Base-by-base conservation (phyloP, 2,329 filamentous ascomycete species). In the Bipolaris cookei region DNA sequence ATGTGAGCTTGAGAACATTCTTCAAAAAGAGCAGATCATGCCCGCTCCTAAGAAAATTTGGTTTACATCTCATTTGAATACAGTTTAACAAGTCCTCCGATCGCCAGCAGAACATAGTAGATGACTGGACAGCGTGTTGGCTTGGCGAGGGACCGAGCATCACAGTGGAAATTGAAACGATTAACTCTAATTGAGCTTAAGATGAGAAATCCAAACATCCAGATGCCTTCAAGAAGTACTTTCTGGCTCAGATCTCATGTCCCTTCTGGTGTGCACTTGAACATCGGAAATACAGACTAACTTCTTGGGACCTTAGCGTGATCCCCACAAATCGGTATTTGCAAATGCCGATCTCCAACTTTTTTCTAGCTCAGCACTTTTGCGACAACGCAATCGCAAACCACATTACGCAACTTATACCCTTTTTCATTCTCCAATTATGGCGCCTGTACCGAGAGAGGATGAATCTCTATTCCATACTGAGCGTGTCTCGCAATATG, bases 401-500 rank as follows among this genome's bases (percentile, higher is more conserved):
- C 51, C 42, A 25, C 52, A 57, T 45, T 52, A 37, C 41, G 35
- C 51, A 28, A 43, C 11, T 55, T 20, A 25, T 25, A 23, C 44
- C 4, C 6, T 28, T 28, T 8, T 32, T 6, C 59, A 23, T 32
- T 23, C 20, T 48, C 8, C 11, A 52, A 64, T 51, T 53, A 76
- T 74, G 71, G 69, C 69, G 3, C 70, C 71, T 23, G 63, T 67
- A 56, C 46, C 63, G 49, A 46, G 47, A 6, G 47, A 50, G 34
- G 46, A 62, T 8, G 23, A 28, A 30, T 66, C 67, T 13, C 64
- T 93, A 14, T 94, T 96, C 78, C 87, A 88, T 73, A 85, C 87
- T 25, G 89, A 94, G 70, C 92, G 89, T 20, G 85, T 91, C 39
- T 93, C 93, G 1, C 85, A 97, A 67, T 93, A 91, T 78, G 84